Base-by-base conservation (phyloP, 108 stramenopile species). In the Cyclostephanos tholiformis region DNA sequence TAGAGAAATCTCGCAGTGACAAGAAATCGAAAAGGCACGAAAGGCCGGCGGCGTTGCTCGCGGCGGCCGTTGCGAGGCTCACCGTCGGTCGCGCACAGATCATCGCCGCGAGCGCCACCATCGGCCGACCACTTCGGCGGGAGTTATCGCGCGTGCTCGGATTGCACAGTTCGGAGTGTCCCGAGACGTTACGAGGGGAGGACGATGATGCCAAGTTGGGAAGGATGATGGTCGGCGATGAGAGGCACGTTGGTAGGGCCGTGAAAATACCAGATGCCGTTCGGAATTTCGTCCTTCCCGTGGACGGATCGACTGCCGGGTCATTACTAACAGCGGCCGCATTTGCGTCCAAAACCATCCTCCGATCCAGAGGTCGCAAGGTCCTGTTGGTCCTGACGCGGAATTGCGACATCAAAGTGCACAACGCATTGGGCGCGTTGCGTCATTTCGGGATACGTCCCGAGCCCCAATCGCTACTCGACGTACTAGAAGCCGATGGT, bases 41-140 rank as follows among this genome's bases (percentile, higher is more conserved):
- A 71, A 94, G 93, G 65, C 91, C 93, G 11, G 95, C 95, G 4
- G 93, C 93, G 8, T 69, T 96, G 12, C 74, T 96, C 26, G 76
- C 90, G 4, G 84, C 92, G 20, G 87, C 92, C 2, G 80, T 90
- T 26, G 86, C 92, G 16, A 78, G 89, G 26, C 49, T 82, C 22
- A 91, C 91, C 1, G 65, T 90, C 48, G 93, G 93, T 19, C 71
- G 78, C 32, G 85, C 73, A 0, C 94, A 97, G 80, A 78, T 97
- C 27, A 84, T 97, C 25, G 94, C 91, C 11, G 95, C 92, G 12
- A 96, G 95, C 74, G 96, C 98, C 7, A 98, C 98, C 0, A 95
- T 98, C 35, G 98, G 98, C 19, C 79, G 98, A 32, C 88, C 92
- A 9, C 83, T 98, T 32, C 87, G 88, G 68, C 86, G 98, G 38